phyloP scores from a whole-genome alignment of 2,329 filamentous ascomycete species.

The Claviceps africana region DNA sequence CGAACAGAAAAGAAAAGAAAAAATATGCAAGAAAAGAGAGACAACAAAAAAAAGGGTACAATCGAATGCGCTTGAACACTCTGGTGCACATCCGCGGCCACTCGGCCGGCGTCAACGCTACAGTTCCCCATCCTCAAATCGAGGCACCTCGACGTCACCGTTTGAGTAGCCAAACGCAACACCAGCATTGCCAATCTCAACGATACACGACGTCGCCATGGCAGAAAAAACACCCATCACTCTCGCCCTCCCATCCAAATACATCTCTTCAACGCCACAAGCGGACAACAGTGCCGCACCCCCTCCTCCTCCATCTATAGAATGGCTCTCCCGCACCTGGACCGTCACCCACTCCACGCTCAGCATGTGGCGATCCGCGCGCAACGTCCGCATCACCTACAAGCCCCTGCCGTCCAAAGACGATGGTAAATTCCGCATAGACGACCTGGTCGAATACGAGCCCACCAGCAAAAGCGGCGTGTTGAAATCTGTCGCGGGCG shows the following conservation, averaged over 20 bases:
- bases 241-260: constrained; percentile 32
- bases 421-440: constrained; percentile 35
- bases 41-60: background rate
- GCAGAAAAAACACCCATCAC: constrained; percentile 10
- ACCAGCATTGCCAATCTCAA: background rate
- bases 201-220: constrained; percentile 3
- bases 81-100: background rate
- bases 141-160: background rate
- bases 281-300: constrained; percentile 17
- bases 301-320: constrained; percentile 33
- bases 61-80: too few relatives aligned
- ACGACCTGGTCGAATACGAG: constrained; percentile 63
- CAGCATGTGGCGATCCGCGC: constrained; percentile 65
- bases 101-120: too few relatives aligned
- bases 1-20: background rate
- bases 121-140: background rate
- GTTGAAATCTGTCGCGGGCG: constrained; percentile 48
- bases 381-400: constrained; percentile 73
- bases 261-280: constrained; percentile 18
- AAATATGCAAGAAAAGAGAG: background rate
- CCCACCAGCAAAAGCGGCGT: constrained; percentile 30
- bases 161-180: background rate
- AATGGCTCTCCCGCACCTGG: constrained; percentile 56
- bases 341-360: constrained; percentile 63
- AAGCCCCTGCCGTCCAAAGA: constrained; percentile 29